phyloP scores from a whole-genome alignment of 306 rosid species.

The Senna tora region DNA sequence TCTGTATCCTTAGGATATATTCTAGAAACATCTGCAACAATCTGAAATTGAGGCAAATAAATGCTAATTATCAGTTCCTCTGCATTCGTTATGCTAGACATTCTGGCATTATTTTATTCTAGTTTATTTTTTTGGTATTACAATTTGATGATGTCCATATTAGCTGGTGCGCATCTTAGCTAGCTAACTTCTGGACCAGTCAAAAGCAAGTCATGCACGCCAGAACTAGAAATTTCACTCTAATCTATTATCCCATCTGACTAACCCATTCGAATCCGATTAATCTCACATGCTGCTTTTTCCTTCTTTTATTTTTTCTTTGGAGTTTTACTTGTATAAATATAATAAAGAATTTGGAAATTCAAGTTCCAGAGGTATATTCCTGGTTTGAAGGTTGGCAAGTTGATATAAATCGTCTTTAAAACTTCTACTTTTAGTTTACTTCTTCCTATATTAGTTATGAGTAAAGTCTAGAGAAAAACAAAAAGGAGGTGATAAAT shows the following conservation, averaged over 20 bases:
- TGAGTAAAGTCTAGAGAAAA: background rate
- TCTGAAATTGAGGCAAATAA: conserved; percentile 53
- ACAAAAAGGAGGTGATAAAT: background rate
- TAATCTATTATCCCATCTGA: too few relatives aligned
- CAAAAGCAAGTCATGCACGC: too few relatives aligned
- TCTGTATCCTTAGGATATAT: conserved; percentile 87
- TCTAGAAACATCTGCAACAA: conserved; percentile 67
- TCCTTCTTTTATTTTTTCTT: background rate
- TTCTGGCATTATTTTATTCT: conserved; percentile 27
- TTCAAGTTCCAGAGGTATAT: background rate
- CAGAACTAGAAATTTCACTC: too few relatives aligned
- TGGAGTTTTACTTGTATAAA: conserved; percentile 6
- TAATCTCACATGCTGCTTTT: too few relatives aligned
- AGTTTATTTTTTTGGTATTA: background rate
- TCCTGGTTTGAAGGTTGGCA: conserved; percentile 3
- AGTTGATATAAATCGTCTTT: conserved; percentile 6
- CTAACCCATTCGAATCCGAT: too few relatives aligned
- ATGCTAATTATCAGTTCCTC: conserved; percentile 26
- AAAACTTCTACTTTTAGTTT: background rate
- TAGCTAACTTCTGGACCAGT: background rate
- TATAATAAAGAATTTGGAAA: too few relatives aligned
- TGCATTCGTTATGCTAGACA: conserved; percentile 26
- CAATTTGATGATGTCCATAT: background rate
- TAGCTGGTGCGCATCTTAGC: background rate
- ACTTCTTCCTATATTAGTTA: background rate